Percentiles rank a stretch among this genome's conserved stretches.
Evolutionary conservation across 768 basidiomycete species (phyloP).

Genomic region (Lentinula boryana): DNA sequence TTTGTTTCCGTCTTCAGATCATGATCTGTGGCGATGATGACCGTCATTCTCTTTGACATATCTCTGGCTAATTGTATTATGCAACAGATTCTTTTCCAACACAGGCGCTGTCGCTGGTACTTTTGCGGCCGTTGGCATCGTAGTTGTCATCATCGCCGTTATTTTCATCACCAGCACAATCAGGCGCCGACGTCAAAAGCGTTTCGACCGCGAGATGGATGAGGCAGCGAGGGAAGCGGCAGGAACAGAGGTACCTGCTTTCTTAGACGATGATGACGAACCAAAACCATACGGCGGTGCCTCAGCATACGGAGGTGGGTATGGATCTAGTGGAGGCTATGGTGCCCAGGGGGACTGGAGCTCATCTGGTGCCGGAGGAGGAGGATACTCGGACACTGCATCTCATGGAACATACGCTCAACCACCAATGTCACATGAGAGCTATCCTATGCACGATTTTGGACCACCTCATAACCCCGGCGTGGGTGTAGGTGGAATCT

Average conservation of each 20-base stretch:
- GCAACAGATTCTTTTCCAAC: conserved; percentile 61
- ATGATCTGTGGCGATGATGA: background rate
- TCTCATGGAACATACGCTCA: conserved; percentile 55
- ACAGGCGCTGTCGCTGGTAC: conserved; percentile 68
- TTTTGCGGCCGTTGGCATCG: conserved; percentile 65
- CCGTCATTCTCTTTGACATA: too few relatives aligned
- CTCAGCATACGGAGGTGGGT: conserved; percentile 20
- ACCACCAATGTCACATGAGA: conserved; percentile 36
- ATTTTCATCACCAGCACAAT: conserved; percentile 42
- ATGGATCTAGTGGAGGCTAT: conserved; percentile 5
- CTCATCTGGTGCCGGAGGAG: conserved; percentile 12
- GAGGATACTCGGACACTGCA: conserved; percentile 38
- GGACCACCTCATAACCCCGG: conserved; percentile 4
- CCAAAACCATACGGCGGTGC: conserved; percentile 10
- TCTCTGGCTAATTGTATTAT: background rate
- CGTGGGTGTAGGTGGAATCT: background rate
- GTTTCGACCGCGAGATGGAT: conserved; percentile 69
- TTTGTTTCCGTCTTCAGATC: background rate
- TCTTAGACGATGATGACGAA: conserved; percentile 49
- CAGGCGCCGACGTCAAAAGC: conserved; percentile 56
- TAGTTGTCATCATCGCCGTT: conserved; percentile 46
- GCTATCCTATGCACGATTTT: conserved; percentile 48
- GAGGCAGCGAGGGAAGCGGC: conserved; percentile 62
- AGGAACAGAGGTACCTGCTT: conserved; percentile 43
- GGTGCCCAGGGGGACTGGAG: conserved; percentile 5